Conservation (phyloP, 225 moss, liverwort and hornwort species). For the Bryoerythrophyllum caledonicum region DNA sequence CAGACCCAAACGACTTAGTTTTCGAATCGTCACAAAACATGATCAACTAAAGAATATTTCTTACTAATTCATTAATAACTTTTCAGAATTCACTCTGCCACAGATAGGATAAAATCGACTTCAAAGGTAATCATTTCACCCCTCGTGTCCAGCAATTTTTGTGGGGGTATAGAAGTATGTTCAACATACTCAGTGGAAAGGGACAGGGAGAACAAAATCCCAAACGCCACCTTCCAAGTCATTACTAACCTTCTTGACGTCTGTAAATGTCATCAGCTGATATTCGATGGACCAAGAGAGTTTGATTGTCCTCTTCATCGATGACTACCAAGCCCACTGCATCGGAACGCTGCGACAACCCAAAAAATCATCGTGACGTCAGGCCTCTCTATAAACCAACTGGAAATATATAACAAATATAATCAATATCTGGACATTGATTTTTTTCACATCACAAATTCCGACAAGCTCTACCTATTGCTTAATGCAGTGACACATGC, state of each 20-base stretch:
- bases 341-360: constrained; percentile 83
- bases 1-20: constrained; percentile 9
- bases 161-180: not conserved
- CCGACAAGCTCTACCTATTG: constrained; percentile 4
- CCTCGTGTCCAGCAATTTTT: not conserved
- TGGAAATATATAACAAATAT: not conserved
- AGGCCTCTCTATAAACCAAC: not conserved
- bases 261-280: constrained; percentile 97
- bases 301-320: constrained; percentile 97
- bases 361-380: constrained; percentile 16
- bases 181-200: constrained; percentile 11
- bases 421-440: not conserved
- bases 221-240: constrained; percentile 19
- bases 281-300: constrained; percentile 91
- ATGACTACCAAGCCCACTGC: constrained; percentile 95
- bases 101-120: constrained; percentile 10
- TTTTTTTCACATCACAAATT: not conserved
- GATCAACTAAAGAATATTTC: not conserved
- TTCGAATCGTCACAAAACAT: not conserved
- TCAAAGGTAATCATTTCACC: constrained; percentile 1
- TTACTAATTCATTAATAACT: not conserved
- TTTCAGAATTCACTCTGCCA: not conserved
- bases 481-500: constrained; percentile 7
- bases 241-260: constrained; percentile 85
- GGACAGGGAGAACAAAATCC: not conserved